Evolutionary conservation across 2,329 filamentous ascomycete species (phyloP).

Genomic region (Hymenoscyphus fraxineus): DNA sequence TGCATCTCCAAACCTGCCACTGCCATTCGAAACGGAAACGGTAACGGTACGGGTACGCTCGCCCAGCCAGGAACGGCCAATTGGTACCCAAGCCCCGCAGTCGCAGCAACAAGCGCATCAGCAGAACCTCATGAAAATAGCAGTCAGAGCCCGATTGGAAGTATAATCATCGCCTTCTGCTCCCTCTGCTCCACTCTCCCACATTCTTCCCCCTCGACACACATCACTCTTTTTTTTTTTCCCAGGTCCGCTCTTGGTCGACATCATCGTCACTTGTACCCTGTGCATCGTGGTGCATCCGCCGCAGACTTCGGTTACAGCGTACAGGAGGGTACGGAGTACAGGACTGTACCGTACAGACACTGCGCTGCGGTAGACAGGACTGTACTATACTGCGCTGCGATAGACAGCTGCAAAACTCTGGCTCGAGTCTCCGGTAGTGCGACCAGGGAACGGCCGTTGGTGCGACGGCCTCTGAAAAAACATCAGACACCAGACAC

Average conservation of each 20-base stretch:
- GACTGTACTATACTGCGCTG: too few species aligned
- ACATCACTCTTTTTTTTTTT: background rate
- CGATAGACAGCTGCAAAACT: too few species aligned
- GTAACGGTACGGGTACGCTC: background rate
- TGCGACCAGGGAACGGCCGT: too few species aligned
- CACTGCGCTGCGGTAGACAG: background rate
- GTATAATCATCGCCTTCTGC: background rate
- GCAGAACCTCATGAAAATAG: background rate
- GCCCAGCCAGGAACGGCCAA: conserved; percentile 2
- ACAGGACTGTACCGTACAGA: background rate
- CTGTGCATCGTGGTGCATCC: background rate
- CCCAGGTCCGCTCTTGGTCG: background rate
- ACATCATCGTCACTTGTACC: conserved; percentile 1
- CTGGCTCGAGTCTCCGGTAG: too few species aligned
- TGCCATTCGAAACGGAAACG: background rate
- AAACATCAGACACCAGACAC: background rate
- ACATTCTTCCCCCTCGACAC: background rate
- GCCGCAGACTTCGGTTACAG: background rate
- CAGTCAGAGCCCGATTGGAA: background rate
- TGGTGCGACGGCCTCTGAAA: too few species aligned
- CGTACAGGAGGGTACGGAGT: background rate
- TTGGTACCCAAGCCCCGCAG: conserved; percentile 1
- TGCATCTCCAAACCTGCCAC: background rate
- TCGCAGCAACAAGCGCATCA: background rate
- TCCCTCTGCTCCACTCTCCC: background rate